Conservation (phyloP, 257 asterid genomes). For the Jacaranda copaia region DNA sequence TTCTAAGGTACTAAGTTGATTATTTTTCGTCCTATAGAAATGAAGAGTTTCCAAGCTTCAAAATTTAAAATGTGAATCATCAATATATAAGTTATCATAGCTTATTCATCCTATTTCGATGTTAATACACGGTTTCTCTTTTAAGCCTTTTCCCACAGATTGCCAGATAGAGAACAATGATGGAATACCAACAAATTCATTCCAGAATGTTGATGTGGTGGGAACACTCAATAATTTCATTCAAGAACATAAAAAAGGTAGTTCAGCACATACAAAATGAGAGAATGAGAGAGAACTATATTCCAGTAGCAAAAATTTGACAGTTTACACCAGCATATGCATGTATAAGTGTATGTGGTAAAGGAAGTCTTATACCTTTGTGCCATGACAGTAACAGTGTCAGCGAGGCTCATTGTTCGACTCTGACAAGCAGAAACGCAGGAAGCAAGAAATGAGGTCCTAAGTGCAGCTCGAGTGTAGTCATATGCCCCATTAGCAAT, state of each 20-base stretch:
- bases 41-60: no score
- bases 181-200: not conserved
- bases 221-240: not conserved
- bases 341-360: not conserved
- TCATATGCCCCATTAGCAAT: conserved; percentile 87
- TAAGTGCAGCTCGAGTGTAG: conserved; percentile 91
- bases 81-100: no score
- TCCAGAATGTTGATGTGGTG: not conserved
- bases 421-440: conserved; percentile 99
- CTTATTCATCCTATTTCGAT: not conserved
- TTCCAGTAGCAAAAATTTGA: not conserved
- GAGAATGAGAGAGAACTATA: not conserved
- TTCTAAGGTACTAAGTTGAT: no score
- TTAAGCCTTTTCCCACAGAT: conserved; percentile 4
- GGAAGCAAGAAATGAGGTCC: conserved; percentile 98
- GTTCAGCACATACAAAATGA: not conserved
- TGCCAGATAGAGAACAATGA: not conserved
- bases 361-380: conserved; percentile 66
- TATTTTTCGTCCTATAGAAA: no score
- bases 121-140: not conserved
- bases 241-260: not conserved
- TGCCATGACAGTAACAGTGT: conserved; percentile 97
- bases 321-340: not conserved
- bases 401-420: conserved; percentile 93
- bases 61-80: no score